These are phyloP conservation scores for Gossypium herbaceum DNA, from an alignment of 345 rosid species.

Conservation along the genomic window DNA sequence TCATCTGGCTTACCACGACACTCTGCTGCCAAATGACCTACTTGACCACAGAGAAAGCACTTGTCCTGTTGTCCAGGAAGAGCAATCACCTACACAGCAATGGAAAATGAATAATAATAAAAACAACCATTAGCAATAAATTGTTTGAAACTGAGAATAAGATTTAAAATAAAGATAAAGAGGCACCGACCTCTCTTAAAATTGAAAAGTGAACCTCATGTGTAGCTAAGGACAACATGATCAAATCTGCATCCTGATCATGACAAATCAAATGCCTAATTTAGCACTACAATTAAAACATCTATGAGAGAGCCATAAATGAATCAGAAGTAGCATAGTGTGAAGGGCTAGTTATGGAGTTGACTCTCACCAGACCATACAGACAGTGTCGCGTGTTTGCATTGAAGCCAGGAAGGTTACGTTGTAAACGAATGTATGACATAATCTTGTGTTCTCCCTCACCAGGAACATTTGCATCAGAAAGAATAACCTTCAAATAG, in stretches of 20 bases:
- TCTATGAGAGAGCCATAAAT: neutral
- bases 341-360: neutral
- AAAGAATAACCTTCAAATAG: constrained; percentile 91
- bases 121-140: constrained; percentile 5
- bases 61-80: constrained; percentile 94
- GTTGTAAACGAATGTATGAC: constrained; percentile 88
- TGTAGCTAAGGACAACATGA: constrained; percentile 92
- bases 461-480: constrained; percentile 94
- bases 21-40: constrained; percentile 95
- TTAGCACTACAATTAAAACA: neutral
- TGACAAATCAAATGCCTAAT: constrained; percentile 12
- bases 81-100: constrained; percentile 55
- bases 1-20: constrained; percentile 66
- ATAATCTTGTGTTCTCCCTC: constrained; percentile 99
- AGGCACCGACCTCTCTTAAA: constrained; percentile 74
- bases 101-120: neutral
- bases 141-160: neutral
- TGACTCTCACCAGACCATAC: constrained; percentile 74
- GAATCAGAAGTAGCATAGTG: neutral
- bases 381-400: constrained; percentile 96
- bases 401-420: constrained; percentile 75
- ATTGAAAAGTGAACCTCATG: constrained; percentile 98
- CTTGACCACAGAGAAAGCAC: constrained; percentile 88
- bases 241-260: constrained; percentile 94
- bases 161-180: constrained; percentile 14